A percentile compares a stretch with the other conserved stretches of the same genome.
Conservation (phyloP, 2,329 filamentous ascomycete species). For the Beauveria sp. region DNA sequence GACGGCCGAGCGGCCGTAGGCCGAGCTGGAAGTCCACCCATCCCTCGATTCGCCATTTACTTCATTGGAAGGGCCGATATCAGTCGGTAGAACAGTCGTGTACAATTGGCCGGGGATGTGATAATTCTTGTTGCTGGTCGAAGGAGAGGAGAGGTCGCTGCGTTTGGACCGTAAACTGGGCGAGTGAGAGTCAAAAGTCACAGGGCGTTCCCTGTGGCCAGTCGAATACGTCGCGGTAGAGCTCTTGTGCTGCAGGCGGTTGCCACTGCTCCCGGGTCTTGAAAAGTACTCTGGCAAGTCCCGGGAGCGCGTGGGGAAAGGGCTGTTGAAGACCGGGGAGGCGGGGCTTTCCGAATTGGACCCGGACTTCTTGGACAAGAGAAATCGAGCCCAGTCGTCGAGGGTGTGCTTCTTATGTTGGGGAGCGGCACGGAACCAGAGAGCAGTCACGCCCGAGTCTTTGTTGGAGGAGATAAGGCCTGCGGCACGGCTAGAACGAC, state of each 20-base stretch:
- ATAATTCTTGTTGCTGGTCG: conserved; percentile 38
- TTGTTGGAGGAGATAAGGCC: conserved; percentile 45
- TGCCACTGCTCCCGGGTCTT: conserved; percentile 35
- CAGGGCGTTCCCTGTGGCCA: conserved; percentile 38
- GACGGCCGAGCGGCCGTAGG: conserved; percentile 49
- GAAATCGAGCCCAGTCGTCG: conserved; percentile 52
- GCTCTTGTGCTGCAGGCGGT: conserved; percentile 38
- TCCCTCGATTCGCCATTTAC: conserved; percentile 50
- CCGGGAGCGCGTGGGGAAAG: conserved; percentile 36
- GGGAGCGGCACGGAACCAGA: conserved; percentile 49
- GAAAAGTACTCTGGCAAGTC: conserved; percentile 34
- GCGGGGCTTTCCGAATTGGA: conserved; percentile 45
- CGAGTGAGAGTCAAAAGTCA: conserved; percentile 48
- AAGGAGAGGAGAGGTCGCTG: conserved; percentile 55
- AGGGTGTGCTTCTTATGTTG: conserved; percentile 46
- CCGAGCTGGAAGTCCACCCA: conserved; percentile 44
- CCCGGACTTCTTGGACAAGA: conserved; percentile 37
- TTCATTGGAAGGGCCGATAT: conserved; percentile 49
- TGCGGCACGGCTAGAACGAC: conserved; percentile 55
- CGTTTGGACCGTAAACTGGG: conserved; percentile 54
- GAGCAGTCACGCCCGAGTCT: conserved; percentile 37
- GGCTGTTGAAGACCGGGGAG: conserved; percentile 47
- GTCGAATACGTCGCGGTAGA: conserved; percentile 41
- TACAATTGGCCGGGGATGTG: conserved; percentile 39
- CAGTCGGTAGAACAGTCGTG: conserved; percentile 42